These are phyloP conservation scores for Filobasidium floriforme DNA, from an alignment of 768 basidiomycete species.

Conservation along the genomic window DNA sequence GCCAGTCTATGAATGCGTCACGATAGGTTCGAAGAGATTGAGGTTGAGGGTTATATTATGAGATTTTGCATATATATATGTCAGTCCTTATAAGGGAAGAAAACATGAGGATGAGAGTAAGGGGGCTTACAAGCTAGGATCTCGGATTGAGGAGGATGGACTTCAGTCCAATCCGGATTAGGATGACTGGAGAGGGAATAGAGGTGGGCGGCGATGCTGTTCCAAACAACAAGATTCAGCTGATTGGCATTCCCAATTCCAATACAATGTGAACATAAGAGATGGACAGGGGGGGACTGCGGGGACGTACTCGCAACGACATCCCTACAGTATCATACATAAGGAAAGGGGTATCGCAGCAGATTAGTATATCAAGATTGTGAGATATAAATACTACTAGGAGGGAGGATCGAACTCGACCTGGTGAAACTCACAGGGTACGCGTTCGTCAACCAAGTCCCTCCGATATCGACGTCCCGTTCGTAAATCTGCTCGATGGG, in stretches of 20 bases:
- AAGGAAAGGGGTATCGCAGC: not conserved
- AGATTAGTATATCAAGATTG: not conserved
- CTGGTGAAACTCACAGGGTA: constrained; percentile 17
- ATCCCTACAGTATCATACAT: constrained; percentile 26
- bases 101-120: not conserved
- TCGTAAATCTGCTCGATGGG: constrained; percentile 31
- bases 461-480: constrained; percentile 25
- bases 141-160: constrained; percentile 26
- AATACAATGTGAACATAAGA: too few species aligned
- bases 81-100: too few species aligned
- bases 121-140: constrained; percentile 24
- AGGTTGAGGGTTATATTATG: too few species aligned
- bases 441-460: constrained; percentile 23
- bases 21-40: not conserved
- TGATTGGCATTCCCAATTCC: too few species aligned
- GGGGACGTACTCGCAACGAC: constrained; percentile 35
- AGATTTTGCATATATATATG: too few species aligned
- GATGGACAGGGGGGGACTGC: too few species aligned
- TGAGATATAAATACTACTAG: not conserved
- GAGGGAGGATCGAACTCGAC: constrained; percentile 18
- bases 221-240: too few species aligned
- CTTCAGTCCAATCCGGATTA: constrained; percentile 26
- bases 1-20: constrained; percentile 20
- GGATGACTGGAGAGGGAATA: constrained; percentile 25
- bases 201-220: constrained; percentile 24